Percentiles rank a stretch among this genome's conserved stretches.
Evolutionary conservation across 2,329 filamentous ascomycete genomes (phyloP).

Genomic region (Microcyclospora pomicola): DNA sequence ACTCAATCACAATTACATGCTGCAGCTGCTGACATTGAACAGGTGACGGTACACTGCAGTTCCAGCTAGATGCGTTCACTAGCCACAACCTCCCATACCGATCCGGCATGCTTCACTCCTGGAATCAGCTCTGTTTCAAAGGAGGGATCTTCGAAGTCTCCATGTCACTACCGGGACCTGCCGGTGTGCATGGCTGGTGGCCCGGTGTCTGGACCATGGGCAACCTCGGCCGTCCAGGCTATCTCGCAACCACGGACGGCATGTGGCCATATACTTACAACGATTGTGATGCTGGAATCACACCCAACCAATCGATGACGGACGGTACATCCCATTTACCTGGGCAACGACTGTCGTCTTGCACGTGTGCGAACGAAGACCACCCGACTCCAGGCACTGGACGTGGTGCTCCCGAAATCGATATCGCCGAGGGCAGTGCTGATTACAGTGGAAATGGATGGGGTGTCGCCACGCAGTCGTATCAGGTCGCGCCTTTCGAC

Average conservation of each 20-base stretch:
- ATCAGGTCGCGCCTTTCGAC: conserved; percentile 37
- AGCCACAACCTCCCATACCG: conserved; percentile 35
- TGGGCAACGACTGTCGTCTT: conserved; percentile 32
- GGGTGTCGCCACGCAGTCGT: conserved; percentile 35
- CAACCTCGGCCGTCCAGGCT: conserved; percentile 40
- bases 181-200: conserved; percentile 37
- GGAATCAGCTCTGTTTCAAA: conserved; percentile 43
- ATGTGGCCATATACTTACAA: conserved; percentile 43
- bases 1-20: conserved; percentile 37
- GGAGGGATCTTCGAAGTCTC: conserved; percentile 41
- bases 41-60: conserved; percentile 31
- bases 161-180: conserved; percentile 38
- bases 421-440: conserved; percentile 35
- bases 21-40: conserved; percentile 36
- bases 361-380: conserved; percentile 32
- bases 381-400: conserved; percentile 35
- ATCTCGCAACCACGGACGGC: conserved; percentile 38
- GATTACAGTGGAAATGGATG: conserved; percentile 27
- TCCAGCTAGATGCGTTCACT: conserved; percentile 32
- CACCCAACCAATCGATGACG: conserved; percentile 33
- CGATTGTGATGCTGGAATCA: conserved; percentile 36
- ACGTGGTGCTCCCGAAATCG: conserved; percentile 36
- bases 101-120: conserved; percentile 40
- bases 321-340: conserved; percentile 31
- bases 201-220: conserved; percentile 43